phyloP scores from a whole-genome alignment of 495 filamentous ascomycete genomes.

The Talaromyces borbonicus region DNA sequence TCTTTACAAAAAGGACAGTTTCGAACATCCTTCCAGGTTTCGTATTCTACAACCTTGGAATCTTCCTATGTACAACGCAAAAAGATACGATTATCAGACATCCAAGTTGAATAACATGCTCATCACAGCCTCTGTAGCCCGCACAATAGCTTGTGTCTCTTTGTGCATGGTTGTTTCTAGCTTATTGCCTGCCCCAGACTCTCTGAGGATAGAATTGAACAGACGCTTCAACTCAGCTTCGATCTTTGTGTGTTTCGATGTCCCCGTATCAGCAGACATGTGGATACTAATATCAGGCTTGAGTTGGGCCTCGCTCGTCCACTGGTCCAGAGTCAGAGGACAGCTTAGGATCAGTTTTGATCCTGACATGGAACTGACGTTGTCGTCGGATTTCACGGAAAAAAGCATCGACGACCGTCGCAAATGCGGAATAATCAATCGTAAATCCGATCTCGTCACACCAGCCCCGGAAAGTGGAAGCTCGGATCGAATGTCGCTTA shows the following conservation, averaged over 20 bases:
- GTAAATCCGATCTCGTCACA: conserved; percentile 20
- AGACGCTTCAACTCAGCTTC: conserved; percentile 30
- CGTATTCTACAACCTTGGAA: too few relatives aligned
- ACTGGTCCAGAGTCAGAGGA: conserved; percentile 26
- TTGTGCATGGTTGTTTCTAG: conserved; percentile 8
- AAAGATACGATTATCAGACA: conserved; percentile 4
- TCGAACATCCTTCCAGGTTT: too few relatives aligned
- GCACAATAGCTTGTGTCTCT: conserved; percentile 21
- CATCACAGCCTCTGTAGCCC: conserved; percentile 26
- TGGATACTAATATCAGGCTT: conserved; percentile 27
- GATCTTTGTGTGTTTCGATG: too few relatives aligned
- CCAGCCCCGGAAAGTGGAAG: conserved; percentile 3
- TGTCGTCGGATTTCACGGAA: not conserved
- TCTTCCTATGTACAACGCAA: not conserved
- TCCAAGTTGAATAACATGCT: conserved; percentile 21
- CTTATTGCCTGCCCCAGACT: conserved; percentile 11
- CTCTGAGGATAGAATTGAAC: conserved; percentile 28
- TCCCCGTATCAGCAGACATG: conserved; percentile 5
- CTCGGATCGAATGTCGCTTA: conserved; percentile 1
- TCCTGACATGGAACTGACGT: not conserved
- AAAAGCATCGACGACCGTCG: conserved; percentile 34
- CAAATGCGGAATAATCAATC: conserved; percentile 26
- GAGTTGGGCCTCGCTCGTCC: conserved; percentile 32
- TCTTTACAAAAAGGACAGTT: too few relatives aligned
- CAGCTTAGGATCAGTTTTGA: conserved; percentile 24